Base-by-base conservation (phyloP, 768 basidiomycete species). In the Psilocybe cyanescens region DNA sequence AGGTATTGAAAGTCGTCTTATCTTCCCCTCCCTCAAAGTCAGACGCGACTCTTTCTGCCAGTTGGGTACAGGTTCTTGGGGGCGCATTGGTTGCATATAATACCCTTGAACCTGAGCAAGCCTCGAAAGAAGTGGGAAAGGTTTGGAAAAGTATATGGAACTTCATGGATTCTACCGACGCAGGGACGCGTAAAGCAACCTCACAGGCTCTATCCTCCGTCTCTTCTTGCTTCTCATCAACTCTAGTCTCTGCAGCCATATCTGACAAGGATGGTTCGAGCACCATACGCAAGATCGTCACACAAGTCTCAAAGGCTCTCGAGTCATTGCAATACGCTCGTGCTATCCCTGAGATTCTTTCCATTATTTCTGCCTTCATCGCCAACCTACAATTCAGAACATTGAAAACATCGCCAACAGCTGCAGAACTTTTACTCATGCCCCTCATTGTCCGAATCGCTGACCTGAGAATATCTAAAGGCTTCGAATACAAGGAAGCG, bases 401-500 rank as follows among this genome's bases (percentile, higher is more conserved):
- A 24, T 64, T 78, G 19, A 70, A 69, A 52, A 73, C 70, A 35
- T 70, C 81, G 11, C 75, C 77, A 24, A 82, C 87, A 29, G 89
- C 89, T 17, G 88, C 92, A 4, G 90, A 95, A 71, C 70, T 75
- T 17, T 78, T 97, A 4, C 77, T 96, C 30, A 71, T 90, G 54
- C 86, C 88, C 41, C 70, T 95, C 44, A 82, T 98, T 47, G 74
- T 81, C 61, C 85, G 86, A 60, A 79, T 97, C 24, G 92, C 87
- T 5, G 88, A 90, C 35, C 75, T 97, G 56, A 78, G 97, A 57
- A 79, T 84, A 28, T 82, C 90, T 68, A 94, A 91, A 74, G 86
- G 82, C 1, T 99, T 99, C 68, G 95, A 97, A 73, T 84, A 91
- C 75, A 95, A 94, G 72, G 95, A 96, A 70, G 86, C 85, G 17